A percentile compares a stretch with the other conserved stretches of the same genome.
These are phyloP conservation scores for Coemansia sp. DNA, from an alignment of 192 early-diverging fungal species.

Conservation along the genomic window DNA sequence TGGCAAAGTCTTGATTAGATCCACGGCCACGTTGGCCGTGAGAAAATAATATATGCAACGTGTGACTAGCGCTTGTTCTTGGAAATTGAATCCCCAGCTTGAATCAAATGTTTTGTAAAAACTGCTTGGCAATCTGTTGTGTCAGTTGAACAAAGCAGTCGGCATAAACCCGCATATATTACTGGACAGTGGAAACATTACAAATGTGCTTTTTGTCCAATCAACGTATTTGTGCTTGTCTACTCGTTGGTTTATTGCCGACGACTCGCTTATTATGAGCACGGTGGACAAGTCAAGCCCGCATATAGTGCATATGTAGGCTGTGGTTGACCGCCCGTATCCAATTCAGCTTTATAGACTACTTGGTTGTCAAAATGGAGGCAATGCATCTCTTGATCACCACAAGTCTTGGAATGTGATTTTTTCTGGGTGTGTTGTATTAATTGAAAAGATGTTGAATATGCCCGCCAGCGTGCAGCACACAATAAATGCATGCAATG, in stretches of 20 bases:
- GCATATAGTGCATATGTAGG: too few species aligned
- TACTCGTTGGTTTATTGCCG: too few species aligned
- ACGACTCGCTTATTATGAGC: too few species aligned
- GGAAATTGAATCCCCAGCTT: not conserved
- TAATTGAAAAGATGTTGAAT: not conserved
- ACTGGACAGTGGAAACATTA: not conserved
- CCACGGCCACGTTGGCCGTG: not conserved
- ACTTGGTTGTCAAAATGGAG: too few species aligned
- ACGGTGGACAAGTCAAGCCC: too few species aligned
- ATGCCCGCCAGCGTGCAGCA: not conserved
- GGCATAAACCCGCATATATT: not conserved
- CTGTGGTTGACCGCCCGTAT: too few species aligned
- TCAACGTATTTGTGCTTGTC: too few species aligned
- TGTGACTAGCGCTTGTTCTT: not conserved
- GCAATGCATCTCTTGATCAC: too few species aligned
- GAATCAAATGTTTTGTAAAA: not conserved
- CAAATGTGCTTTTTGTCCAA: too few species aligned
- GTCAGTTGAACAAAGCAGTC: not conserved
- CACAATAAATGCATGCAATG: not conserved
- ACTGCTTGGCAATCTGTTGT: not conserved
- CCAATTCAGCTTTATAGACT: too few species aligned
- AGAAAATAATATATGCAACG: constrained; percentile 2
- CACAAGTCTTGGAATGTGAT: not conserved
- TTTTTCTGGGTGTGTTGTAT: not conserved
- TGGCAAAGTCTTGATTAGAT: constrained; percentile 16